Evolutionary conservation across 768 basidiomycete species (phyloP).

Genomic region (Amanita pallidorosea): DNA sequence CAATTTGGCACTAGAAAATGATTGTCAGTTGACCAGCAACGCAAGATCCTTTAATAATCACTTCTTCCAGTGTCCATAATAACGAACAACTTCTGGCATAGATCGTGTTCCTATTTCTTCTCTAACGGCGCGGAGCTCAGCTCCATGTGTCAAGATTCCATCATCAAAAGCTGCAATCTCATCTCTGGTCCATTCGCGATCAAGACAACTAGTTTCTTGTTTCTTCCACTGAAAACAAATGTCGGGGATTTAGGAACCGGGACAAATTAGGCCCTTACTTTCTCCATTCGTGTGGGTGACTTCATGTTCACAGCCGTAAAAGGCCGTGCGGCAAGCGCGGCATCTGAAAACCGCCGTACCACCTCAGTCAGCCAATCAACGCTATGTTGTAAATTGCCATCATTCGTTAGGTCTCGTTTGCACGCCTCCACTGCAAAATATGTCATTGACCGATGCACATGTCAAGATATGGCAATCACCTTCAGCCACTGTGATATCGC

Average conservation of each 20-base stretch:
- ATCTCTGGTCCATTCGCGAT: constrained; percentile 60
- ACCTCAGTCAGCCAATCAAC: constrained; percentile 83
- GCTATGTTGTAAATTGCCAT: constrained; percentile 37
- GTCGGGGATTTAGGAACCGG: background rate
- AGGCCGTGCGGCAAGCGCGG: constrained; percentile 44
- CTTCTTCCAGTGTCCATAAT: constrained; percentile 86
- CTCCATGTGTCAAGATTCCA: constrained; percentile 58
- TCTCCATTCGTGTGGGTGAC: constrained; percentile 43
- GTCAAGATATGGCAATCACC: constrained; percentile 22
- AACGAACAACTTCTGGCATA: constrained; percentile 71
- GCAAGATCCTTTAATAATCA: constrained; percentile 17
- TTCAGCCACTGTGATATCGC: constrained; percentile 36
- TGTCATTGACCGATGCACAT: background rate
- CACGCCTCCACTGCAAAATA: constrained; percentile 49
- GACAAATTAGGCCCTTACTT: constrained; percentile 30
- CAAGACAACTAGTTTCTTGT: constrained; percentile 49
- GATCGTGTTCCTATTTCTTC: constrained; percentile 64
- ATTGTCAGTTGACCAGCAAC: constrained; percentile 4
- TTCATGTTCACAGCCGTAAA: constrained; percentile 58
- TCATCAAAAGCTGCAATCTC: constrained; percentile 72
- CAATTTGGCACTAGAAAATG: constrained; percentile 41
- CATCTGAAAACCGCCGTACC: constrained; percentile 60
- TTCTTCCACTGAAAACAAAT: constrained; percentile 56
- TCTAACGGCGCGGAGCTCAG: constrained; percentile 69
- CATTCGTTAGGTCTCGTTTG: constrained; percentile 44